These are phyloP conservation scores for Mortierella claussenii DNA, from an alignment of 192 early-diverging fungal species.

Conservation along the genomic window DNA sequence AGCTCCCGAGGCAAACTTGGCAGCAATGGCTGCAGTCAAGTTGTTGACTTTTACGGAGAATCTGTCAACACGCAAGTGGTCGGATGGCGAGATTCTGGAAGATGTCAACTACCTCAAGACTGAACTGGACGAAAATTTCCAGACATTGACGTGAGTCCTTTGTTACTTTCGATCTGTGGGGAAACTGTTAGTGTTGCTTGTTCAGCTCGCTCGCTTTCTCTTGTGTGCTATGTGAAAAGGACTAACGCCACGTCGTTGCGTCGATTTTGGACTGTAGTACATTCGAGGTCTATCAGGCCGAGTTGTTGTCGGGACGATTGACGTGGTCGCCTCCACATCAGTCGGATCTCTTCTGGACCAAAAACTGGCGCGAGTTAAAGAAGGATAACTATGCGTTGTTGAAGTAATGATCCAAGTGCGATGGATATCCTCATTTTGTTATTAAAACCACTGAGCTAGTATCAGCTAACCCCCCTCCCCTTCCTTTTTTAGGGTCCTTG, in stretches of 20 bases:
- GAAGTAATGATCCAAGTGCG: neutral
- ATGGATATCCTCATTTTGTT: neutral
- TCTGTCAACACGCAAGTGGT: slow-evolving; percentile 86
- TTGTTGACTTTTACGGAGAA: slow-evolving; percentile 80
- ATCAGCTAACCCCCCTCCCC: neutral
- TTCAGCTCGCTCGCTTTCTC: too few relatives aligned
- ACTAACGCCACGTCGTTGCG: neutral
- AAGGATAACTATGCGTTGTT: slow-evolving; percentile 81
- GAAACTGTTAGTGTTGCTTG: too few relatives aligned
- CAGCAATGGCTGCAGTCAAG: slow-evolving; percentile 91
- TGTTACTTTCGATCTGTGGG: neutral
- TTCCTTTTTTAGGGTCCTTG: slow-evolving; percentile 62
- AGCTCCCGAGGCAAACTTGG: slow-evolving; percentile 82
- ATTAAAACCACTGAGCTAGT: neutral
- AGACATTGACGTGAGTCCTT: slow-evolving; percentile 74
- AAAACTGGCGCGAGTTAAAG: slow-evolving; percentile 84
- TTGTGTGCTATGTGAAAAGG: neutral
- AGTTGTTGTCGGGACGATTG: slow-evolving; percentile 87
- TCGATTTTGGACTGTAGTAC: slow-evolving; percentile 61
- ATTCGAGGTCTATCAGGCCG: slow-evolving; percentile 95
- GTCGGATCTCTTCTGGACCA: slow-evolving; percentile 96
- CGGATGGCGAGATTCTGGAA: slow-evolving; percentile 88
- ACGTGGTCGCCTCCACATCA: slow-evolving; percentile 95
- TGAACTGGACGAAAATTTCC: slow-evolving; percentile 81
- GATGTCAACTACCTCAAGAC: slow-evolving; percentile 81